Evolutionary conservation across 2,329 filamentous ascomycete species (phyloP), one percentile per base, ranked within the genome.

Genomic region (Akanthomyces muscarius): DNA sequence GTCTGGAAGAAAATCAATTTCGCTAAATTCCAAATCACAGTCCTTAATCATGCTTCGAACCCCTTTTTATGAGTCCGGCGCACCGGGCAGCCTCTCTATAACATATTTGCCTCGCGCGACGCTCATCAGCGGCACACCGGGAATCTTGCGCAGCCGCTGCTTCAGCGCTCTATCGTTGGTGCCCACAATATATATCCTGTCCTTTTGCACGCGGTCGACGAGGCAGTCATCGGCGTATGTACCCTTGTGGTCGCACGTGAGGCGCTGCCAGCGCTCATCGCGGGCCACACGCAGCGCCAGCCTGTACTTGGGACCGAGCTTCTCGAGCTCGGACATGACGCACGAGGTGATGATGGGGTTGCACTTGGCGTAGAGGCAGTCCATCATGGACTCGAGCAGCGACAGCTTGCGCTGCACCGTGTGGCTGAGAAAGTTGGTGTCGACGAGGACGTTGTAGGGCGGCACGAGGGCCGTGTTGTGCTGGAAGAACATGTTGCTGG

Each of bases 371-470:
- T 93, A 96, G 5, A 99, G 83, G 61, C 91, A 90, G 75, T 97
- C 92, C 91, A 97, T 97, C 81, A 97, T 91, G 3, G 89, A 88
- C 65, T 94, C 89, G 23, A 96, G 83, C 14, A 98, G 80, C 41
- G 93, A 91, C 23, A 98, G 85, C 78, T 99, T 98, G 68, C 89
- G 87, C 75, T 93, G 90, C 2, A 98, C 91, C 0, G 92, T 95
- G 76, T 97, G 92, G 45, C 88, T 91, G 66, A 97, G 83, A 73
- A 97, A 97, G 74, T 96, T 96, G 74, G 92, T 94, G 75, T 96
- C 91, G 71, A 95, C 84, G 11, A 96, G 85, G 63, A 94, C 84
- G 56, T 77, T 77, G 80, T 96, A 96, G 1, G 92, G 92, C 4
- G 93, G 92, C 13, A 91, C 87, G 51, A 97, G 86, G 60, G 91